Evolutionary conservation across 163 green algal genomes (phyloP), one percentile per base, ranked within the genome.

Genomic region (Scenedesmus sp.): DNA sequence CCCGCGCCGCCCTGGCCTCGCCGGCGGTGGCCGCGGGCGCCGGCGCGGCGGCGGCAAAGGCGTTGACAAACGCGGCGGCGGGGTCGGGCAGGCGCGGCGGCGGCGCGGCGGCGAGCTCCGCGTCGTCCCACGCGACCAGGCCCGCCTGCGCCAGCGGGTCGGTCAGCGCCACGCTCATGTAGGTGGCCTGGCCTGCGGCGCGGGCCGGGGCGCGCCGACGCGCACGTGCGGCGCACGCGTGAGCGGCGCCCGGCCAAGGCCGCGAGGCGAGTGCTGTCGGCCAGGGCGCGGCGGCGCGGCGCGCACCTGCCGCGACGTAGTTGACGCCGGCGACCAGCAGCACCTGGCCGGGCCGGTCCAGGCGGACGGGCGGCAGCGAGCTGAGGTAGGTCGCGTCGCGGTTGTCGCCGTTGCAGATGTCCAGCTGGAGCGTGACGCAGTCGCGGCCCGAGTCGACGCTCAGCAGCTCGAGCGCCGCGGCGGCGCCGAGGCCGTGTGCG

Each of bases 381-480:
- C 51, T 51, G 5, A 79, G 51, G 36, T 77, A 77, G 2, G 67
- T 77, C 51, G 51, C 67, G 42, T 77, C 67, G 29, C 67, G 67
- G 67, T 77, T 77, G 51, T 77, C 67, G 63, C 66, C 66, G 26
- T 75, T 75, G 48, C 66, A 75, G 48, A 48, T 54, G 48, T 75
- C 66, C 24, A 75, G 36, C 11, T n/a, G 54, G 18, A 31, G 31
- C 5, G 39, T n/a, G 34, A 77, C 1, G 34, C 67, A 77, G 34
- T 77, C 51, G 0, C 64, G 6, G 0, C 67, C 67, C 67, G 51
- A 77, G 51, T 77, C 67, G 11, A 77, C 67, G 9, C 51, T 36
- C 34, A 77, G 67, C 0, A 77, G 28, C 4, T 33, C 33, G 7
- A 77, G 47, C 0, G 67, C 34, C 11, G 67, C 33, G 20, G 51